Percentiles rank a stretch among this genome's conserved stretches.
These are phyloP conservation scores for Candida methanosorbosa DNA, from an alignment of 805 yeast genomes.

Conservation along the genomic window DNA sequence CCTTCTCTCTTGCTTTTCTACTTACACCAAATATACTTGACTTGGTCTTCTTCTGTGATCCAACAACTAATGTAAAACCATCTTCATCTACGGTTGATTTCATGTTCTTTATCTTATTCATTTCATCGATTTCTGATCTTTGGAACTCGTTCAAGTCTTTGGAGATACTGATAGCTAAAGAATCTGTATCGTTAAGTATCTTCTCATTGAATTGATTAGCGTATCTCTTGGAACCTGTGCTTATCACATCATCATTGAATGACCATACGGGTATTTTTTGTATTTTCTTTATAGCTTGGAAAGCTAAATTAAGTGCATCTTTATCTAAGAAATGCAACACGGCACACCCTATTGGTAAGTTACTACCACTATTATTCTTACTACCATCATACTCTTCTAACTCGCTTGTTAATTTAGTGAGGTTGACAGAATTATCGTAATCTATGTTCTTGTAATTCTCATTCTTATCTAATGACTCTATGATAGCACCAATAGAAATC, in stretches of 20 bases:
- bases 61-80: constrained; percentile 88
- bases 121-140: constrained; percentile 54
- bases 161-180: constrained; percentile 49
- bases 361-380: constrained; percentile 6
- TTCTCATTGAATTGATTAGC: constrained; percentile 24
- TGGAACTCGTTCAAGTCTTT: constrained; percentile 60
- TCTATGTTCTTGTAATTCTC: constrained; percentile 24
- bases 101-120: constrained; percentile 45
- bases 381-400: constrained; percentile 24
- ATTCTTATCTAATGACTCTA: constrained; percentile 31
- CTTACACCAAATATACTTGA: constrained; percentile 55
- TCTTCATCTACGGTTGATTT: constrained; percentile 76
- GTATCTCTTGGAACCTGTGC: constrained; percentile 32
- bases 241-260: constrained; percentile 15
- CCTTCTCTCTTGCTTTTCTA: constrained; percentile 19
- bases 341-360: constrained; percentile 60
- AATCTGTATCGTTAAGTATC: neutral
- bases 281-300: constrained; percentile 50
- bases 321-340: constrained; percentile 69
- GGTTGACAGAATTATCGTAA: constrained; percentile 38
- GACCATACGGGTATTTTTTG: constrained; percentile 33
- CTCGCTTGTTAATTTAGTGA: constrained; percentile 54
- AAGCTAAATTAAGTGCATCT: constrained; percentile 54
- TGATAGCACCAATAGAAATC: constrained; percentile 56
- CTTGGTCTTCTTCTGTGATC: constrained; percentile 75